A percentile compares a stretch with the other conserved stretches of the same genome.
phyloP scores from a whole-genome alignment of 1,284 basidiomycete genomes.

The Macrocybe sp. region DNA sequence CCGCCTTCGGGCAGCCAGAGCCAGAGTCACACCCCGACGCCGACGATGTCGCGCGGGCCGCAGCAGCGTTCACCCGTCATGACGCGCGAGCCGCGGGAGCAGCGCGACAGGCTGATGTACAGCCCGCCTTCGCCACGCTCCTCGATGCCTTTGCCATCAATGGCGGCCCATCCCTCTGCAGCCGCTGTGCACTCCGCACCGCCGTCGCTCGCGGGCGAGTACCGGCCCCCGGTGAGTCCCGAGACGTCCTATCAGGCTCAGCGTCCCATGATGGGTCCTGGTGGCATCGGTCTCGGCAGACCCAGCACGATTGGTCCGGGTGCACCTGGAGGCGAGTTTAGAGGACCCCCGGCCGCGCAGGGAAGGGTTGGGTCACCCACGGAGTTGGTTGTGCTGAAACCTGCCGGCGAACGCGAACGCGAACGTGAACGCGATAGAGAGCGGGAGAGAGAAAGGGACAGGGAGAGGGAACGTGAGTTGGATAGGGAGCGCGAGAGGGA shows the following conservation, averaged over 20 bases:
- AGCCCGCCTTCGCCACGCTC: neutral
- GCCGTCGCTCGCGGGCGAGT: neutral
- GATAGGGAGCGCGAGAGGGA: conserved; percentile 5
- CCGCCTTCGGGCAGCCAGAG: neutral
- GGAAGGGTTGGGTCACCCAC: neutral
- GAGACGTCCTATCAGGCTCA: neutral
- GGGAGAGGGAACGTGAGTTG: conserved; percentile 9
- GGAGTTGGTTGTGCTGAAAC: neutral
- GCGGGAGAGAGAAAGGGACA: conserved; percentile 20
- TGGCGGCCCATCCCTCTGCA: neutral
- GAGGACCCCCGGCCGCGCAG: neutral
- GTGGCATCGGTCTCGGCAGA: neutral
- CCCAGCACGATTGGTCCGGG: neutral
- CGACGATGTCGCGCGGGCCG: no score
- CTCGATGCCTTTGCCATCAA: neutral
- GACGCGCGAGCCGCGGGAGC: neutral
- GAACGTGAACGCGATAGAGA: conserved; percentile 13
- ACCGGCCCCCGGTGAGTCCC: neutral
- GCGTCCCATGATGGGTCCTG: conserved; percentile 1
- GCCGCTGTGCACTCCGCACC: neutral
- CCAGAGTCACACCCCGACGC: no score
- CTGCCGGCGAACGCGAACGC: conserved; percentile 7
- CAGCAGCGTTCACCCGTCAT: neutral
- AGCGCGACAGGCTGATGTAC: neutral
- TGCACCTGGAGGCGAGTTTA: neutral